A percentile compares a stretch with the other conserved stretches of the same genome.
Conservation (phyloP, 768 basidiomycete genomes). For the Hypholoma fasciculare region DNA sequence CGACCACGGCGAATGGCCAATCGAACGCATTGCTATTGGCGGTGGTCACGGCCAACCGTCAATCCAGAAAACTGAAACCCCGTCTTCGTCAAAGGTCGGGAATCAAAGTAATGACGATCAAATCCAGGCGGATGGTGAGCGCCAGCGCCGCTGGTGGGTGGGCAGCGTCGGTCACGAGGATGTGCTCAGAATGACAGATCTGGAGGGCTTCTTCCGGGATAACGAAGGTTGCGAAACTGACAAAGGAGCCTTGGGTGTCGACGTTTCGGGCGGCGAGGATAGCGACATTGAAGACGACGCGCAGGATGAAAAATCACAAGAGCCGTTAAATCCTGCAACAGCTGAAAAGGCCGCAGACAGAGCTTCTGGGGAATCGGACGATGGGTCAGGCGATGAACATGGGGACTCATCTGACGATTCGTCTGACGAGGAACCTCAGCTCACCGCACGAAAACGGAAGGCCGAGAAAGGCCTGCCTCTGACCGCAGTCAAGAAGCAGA, state of each 20-base stretch:
- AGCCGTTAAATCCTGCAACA: slow-evolving; percentile 7
- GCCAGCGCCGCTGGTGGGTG: slow-evolving; percentile 68
- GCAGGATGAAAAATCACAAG: slow-evolving; percentile 15
- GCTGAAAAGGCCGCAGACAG: slow-evolving; percentile 15
- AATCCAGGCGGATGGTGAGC: slow-evolving; percentile 15
- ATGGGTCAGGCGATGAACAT: slow-evolving; percentile 19
- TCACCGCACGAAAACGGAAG: slow-evolving; percentile 58
- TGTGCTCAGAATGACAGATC: slow-evolving; percentile 78
- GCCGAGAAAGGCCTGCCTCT: slow-evolving; percentile 48
- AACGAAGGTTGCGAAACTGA: slow-evolving; percentile 37
- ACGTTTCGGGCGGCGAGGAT: slow-evolving; percentile 21
- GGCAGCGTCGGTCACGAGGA: slow-evolving; percentile 94
- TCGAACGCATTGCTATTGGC: slow-evolving; percentile 80
- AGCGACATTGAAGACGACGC: slow-evolving; percentile 25
- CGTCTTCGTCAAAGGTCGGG: slow-evolving; percentile 9
- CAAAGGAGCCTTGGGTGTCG: slow-evolving; percentile 25
- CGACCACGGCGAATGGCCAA: slow-evolving; percentile 90
- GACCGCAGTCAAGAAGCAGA: slow-evolving; percentile 51
- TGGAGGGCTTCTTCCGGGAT: slow-evolving; percentile 67
- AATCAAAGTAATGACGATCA: slow-evolving; percentile 13
- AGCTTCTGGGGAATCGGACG: slow-evolving; percentile 21
- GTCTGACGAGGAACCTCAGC: slow-evolving; percentile 22
- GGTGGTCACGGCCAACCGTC: slow-evolving; percentile 34
- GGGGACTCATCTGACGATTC: slow-evolving; percentile 19
- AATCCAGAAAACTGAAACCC: slow-evolving; percentile 24